Percentiles rank a stretch among this genome's conserved stretches.
Evolutionary conservation across 2,329 filamentous ascomycete species (phyloP).

Genomic region (Diaporthe destruens): DNA sequence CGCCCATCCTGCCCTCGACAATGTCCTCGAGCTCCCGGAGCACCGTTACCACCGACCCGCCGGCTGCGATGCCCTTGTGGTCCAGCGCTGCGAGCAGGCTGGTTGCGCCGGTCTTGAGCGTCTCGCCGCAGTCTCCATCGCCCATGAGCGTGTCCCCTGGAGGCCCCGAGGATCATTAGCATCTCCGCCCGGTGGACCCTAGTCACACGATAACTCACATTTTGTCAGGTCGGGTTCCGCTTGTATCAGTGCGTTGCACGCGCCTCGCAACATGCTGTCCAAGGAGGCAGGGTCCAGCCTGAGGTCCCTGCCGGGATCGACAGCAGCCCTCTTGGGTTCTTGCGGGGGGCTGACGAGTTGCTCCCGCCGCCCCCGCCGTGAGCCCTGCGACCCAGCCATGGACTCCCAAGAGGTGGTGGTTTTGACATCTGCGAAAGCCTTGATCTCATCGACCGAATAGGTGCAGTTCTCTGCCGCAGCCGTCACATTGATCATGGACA

Average conservation of each 20-base stretch:
- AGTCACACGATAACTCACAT: constrained; percentile 61
- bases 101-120: constrained; percentile 66
- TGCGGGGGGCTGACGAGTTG: constrained; percentile 57
- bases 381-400: constrained; percentile 60
- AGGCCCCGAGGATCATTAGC: background rate
- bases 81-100: constrained; percentile 62
- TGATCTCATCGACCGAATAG: constrained; percentile 66
- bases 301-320: constrained; percentile 55
- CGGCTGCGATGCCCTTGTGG: constrained; percentile 50
- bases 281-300: constrained; percentile 65
- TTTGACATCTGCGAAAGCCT: constrained; percentile 73
- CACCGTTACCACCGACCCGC: constrained; percentile 61
- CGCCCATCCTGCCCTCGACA: constrained; percentile 68
- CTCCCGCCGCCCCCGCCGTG: constrained; percentile 55
- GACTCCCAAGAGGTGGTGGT: constrained; percentile 71
- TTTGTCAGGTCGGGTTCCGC: constrained; percentile 73
- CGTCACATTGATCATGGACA: constrained; percentile 73
- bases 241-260: constrained; percentile 64
- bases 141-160: constrained; percentile 41
- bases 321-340: constrained; percentile 53
- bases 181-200: constrained; percentile 44
- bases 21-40: constrained; percentile 65
- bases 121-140: constrained; percentile 76
- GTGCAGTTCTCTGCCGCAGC: constrained; percentile 58
- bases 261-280: constrained; percentile 67